A percentile compares a stretch with the other conserved stretches of the same genome.
Conservation (phyloP, 2,329 filamentous ascomycete species). For the Blastomyces parvus region DNA sequence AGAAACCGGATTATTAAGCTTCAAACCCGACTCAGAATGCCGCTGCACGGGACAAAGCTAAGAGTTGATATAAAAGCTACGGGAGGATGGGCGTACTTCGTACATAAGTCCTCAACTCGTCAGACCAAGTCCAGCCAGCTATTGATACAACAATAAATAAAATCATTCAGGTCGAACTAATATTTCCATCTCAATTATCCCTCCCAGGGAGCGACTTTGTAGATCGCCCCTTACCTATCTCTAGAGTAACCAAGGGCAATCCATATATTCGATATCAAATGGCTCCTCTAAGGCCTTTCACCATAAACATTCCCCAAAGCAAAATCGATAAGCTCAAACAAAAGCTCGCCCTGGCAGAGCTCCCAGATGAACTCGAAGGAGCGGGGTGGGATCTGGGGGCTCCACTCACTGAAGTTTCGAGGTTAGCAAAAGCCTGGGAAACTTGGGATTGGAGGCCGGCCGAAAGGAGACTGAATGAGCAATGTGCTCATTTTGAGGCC, state of each 20-base stretch:
- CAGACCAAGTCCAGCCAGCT: not conserved
- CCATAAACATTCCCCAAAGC: conserved; percentile 44
- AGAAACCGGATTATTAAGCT: not conserved
- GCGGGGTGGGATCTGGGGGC: conserved; percentile 50
- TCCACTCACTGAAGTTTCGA: conserved; percentile 51
- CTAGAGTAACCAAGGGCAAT: no score
- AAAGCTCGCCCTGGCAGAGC: conserved; percentile 46
- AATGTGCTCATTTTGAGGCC: conserved; percentile 49
- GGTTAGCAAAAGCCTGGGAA: conserved; percentile 50
- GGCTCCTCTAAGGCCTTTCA: conserved; percentile 32
- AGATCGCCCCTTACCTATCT: not conserved
- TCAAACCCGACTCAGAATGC: not conserved
- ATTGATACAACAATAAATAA: no score
- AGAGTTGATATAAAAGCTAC: not conserved
- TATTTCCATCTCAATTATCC: not conserved
- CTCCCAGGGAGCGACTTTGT: no score
- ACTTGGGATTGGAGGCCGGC: conserved; percentile 52
- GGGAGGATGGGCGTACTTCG: not conserved
- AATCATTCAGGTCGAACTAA: not conserved
- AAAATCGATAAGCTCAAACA: conserved; percentile 46
- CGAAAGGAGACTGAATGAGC: conserved; percentile 49
- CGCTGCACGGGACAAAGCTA: not conserved
- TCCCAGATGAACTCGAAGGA: conserved; percentile 48
- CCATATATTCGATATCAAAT: not conserved
- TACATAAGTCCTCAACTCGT: not conserved